Evolutionary conservation across 768 basidiomycete species (phyloP), one percentile per base, ranked within the genome.

Genomic region (Agrocybe chaxingu): DNA sequence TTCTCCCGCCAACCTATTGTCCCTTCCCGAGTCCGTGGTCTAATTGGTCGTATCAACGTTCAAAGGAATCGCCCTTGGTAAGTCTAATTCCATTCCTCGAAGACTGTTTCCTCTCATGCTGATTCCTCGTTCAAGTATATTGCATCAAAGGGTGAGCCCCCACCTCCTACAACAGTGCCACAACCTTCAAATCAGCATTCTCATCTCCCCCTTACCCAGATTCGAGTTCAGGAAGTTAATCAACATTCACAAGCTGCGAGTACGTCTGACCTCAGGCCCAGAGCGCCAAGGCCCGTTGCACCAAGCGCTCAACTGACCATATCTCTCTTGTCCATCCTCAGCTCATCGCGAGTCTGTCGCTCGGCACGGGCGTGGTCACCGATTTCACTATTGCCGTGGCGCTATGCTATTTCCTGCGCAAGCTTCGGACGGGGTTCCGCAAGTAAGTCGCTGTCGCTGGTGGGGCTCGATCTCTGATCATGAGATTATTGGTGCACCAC

Each of bases 321-420:
- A 18, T 13, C 10, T 30, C 40, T 18, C 9, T 46, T 29, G 37
- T 18, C 16, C 8, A 43, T 13, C 31, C 48, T 39, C 53, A 83
- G 81, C 30, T 69, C 1, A 47, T 82, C 12, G 84, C 77, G 1
- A 72, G 70, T 16, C 31, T 75, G 3, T 70, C 82, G 0, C 70
- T 87, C 2, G 72, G 67, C n/a, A 54, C 76, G 13, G 78, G 81
- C 1, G 71, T 77, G 35, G 31, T 70, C 5, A 77, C 79, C 5
- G 84, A 87, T 60, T 56, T 79, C 3, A 51, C 71, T 32, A 82
- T 78, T 31, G 79, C 84, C 3, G 62, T 58, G 0, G 67, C 81
- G 2, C 70, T 85, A 8, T 79, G 75, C 52, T 80, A 63, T 54
- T 84, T 79, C 64, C 66, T 86, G 54, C 75, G 77, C 48, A 70